Percentiles rank a stretch among this genome's conserved stretches.
Conservation (phyloP, 179 eudicot species). For the Silene noctiflora region DNA sequence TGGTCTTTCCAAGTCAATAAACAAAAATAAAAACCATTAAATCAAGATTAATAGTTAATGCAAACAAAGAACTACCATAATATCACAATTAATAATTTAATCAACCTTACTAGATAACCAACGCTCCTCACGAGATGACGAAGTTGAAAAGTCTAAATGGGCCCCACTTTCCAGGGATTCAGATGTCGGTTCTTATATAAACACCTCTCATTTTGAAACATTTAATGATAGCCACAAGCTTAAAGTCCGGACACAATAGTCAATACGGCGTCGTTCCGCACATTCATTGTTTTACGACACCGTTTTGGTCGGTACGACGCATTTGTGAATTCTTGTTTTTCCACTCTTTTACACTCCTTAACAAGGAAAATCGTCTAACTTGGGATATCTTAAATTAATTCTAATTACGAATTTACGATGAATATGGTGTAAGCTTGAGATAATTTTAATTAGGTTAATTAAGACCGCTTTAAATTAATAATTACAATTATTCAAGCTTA, state of each 20-base stretch:
- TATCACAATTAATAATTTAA: neutral
- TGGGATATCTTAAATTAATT: no score
- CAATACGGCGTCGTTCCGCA: conserved; percentile 3
- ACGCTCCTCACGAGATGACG: neutral
- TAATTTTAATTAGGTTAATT: no score
- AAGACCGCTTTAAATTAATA: no score
- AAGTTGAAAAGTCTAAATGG: neutral
- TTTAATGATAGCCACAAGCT: neutral
- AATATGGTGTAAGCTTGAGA: no score
- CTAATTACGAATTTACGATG: no score
- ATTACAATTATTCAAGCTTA: no score
- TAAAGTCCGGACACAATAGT: neutral
- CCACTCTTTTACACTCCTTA: neutral
- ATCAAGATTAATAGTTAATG: neutral
- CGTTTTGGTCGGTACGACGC: neutral
- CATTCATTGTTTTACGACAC: conserved; percentile 10
- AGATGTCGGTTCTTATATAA: neutral
- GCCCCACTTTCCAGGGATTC: neutral
- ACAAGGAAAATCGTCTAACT: no score
- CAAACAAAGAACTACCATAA: neutral
- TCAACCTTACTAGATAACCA: neutral
- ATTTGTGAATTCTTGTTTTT: neutral
- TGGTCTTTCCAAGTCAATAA: neutral
- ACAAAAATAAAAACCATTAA: neutral
- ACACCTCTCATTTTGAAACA: neutral